Evolutionary conservation across 768 basidiomycete species (phyloP).

Genomic region (Agaricus sinodeliciosus): DNA sequence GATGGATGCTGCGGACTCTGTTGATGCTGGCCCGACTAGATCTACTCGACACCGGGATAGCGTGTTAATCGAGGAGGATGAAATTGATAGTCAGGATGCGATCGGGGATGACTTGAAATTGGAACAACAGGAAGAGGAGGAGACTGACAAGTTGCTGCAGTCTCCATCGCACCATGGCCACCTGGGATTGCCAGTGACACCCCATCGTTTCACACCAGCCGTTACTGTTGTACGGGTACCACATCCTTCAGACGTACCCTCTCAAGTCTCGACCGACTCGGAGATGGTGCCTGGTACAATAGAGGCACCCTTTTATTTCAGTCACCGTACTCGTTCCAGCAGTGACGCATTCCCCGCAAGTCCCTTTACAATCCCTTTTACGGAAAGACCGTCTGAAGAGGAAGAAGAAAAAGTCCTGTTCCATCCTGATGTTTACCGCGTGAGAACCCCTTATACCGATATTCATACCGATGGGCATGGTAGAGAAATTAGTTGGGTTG

Average conservation of each 20-base stretch:
- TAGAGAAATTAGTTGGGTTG: constrained; percentile 72
- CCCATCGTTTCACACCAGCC: constrained; percentile 29
- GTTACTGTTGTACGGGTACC: constrained; percentile 29
- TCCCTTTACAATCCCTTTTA: constrained; percentile 66
- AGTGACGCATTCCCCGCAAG: constrained; percentile 60
- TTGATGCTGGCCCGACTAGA: constrained; percentile 32
- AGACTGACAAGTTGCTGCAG: constrained; percentile 2
- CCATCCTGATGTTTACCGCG: constrained; percentile 46
- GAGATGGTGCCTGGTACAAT: constrained; percentile 27
- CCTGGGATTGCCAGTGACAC: constrained; percentile 35
- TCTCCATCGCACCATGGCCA: constrained; percentile 33
- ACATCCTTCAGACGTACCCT: constrained; percentile 49
- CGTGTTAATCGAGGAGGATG: constrained; percentile 65
- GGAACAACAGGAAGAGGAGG: neutral
- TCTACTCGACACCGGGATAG: constrained; percentile 44
- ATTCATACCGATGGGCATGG: constrained; percentile 34
- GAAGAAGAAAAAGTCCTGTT: constrained; percentile 70
- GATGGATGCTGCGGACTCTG: constrained; percentile 13
- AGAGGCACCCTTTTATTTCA: constrained; percentile 45
- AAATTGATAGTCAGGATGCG: constrained; percentile 40
- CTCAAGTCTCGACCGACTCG: constrained; percentile 39
- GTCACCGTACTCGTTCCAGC: constrained; percentile 40
- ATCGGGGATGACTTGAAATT: constrained; percentile 34
- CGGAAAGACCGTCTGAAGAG: constrained; percentile 51
- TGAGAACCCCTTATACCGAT: constrained; percentile 30